Conservation (phyloP, 176 grass and related monocot species). For the Hordeum vulgare region DNA sequence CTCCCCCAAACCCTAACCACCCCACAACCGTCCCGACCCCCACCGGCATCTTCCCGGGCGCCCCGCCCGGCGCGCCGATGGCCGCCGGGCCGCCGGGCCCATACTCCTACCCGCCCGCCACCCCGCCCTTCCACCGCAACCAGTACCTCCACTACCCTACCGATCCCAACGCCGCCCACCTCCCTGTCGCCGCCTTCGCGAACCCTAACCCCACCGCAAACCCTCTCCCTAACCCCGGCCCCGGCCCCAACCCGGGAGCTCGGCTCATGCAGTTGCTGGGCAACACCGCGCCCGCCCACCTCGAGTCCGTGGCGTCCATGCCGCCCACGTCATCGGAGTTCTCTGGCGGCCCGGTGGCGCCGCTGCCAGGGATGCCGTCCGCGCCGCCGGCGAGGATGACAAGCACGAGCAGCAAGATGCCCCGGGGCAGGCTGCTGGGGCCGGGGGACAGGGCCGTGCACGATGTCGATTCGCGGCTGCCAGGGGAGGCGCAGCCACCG, state of each 20-base stretch:
- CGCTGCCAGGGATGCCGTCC: constrained; percentile 33
- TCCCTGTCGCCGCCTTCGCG: constrained; percentile 23
- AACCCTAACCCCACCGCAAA: constrained; percentile 32
- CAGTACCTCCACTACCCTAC: constrained; percentile 48
- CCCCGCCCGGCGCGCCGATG: not conserved
- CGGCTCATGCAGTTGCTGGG: constrained; percentile 91
- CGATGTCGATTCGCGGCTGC: constrained; percentile 77
- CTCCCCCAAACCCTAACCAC: constrained; percentile 39
- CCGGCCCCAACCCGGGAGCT: constrained; percentile 43
- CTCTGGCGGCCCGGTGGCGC: not conserved
- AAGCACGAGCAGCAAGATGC: constrained; percentile 63
- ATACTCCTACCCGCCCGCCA: constrained; percentile 60
- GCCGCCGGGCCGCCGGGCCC: constrained; percentile 14
- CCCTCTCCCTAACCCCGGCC: constrained; percentile 14
- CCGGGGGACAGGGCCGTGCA: constrained; percentile 49
- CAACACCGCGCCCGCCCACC: constrained; percentile 34
- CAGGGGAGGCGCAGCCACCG: constrained; percentile 61
- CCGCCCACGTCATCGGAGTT: constrained; percentile 34
- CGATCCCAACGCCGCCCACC: constrained; percentile 24
- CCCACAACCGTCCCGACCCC: constrained; percentile 14
- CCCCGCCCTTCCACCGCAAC: constrained; percentile 49
- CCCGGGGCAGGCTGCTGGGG: constrained; percentile 62
- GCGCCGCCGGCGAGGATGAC: constrained; percentile 58
- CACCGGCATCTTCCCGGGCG: constrained; percentile 27
- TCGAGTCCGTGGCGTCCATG: constrained; percentile 56